phyloP scores from a whole-genome alignment of 768 basidiomycete species.

The Mycena galericulata region DNA sequence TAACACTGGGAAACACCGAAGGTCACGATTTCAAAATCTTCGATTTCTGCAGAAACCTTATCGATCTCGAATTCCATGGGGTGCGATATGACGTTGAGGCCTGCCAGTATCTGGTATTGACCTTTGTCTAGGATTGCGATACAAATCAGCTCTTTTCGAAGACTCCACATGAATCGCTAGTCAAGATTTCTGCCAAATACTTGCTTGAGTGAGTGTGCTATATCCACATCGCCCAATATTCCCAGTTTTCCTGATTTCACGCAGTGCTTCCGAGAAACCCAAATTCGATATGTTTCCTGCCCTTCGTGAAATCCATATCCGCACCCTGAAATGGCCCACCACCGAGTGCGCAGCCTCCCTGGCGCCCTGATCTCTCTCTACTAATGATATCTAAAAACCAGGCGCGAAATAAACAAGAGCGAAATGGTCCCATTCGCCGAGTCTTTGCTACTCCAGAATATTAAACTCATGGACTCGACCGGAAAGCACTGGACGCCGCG shows the following conservation, averaged over 20 bases:
- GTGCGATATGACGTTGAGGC: neutral
- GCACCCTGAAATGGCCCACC: neutral
- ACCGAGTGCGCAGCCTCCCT: slow-evolving; percentile 5
- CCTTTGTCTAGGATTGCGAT: neutral
- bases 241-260: neutral
- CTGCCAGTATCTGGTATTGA: neutral
- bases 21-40: neutral
- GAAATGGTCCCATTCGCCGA: neutral
- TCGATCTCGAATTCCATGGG: neutral
- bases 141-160: neutral
- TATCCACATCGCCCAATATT: neutral
- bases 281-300: neutral
- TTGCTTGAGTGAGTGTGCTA: neutral
- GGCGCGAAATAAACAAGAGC: slow-evolving; percentile 6
- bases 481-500: slow-evolving; percentile 9
- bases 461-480: neutral
- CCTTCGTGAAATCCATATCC: slow-evolving; percentile 10
- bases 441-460: neutral
- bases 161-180: neutral
- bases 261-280: neutral
- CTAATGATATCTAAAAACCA: neutral
- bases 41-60: neutral
- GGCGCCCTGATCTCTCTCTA: neutral
- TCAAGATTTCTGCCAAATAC: neutral
- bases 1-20: neutral